Evolutionary conservation across 2,329 filamentous ascomycete genomes (phyloP), one percentile per base, ranked within the genome.

Genomic region (Metarhizium anisopliae): DNA sequence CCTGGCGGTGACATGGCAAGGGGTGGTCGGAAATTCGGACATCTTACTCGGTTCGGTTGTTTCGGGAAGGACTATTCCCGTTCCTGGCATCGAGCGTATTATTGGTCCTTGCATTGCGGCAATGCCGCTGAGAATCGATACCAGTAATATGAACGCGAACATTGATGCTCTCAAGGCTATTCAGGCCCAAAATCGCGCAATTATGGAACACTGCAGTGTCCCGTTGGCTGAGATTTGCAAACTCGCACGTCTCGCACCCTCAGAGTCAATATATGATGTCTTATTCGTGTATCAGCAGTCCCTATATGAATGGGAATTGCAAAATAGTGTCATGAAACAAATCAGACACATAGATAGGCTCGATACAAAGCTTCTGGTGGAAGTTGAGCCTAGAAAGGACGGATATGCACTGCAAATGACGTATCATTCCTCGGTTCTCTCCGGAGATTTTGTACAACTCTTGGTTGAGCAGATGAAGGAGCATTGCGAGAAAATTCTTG

Each of bases 241-340:
- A 60, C 69, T 79, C 1, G 80, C 78, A 3, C 79, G 77, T 0
- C 58, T 86, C 1, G 71, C 77, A 32, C 75, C 82, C 0, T 74
- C 78, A 1, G 77, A 82, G 43, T 70, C 72, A 1, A 70, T 95
- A 0, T 96, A 93, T 61, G 89, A 95, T 61, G 79, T 85, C 0
- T 73, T 96, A 0, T 86, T 95, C 63, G 85, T 92, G 0, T 96
- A 92, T 77, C 92, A 96, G 63, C 86, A 95, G 64, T 87, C 85
- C 0, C 73, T 87, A 1, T 60, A 61, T 2, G 66, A 64, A 70
- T 74, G 64, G 72, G 62, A 62, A 63, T 59, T 30, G 52, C 53
- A 47, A 18, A 59, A 35, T 1, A 62, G 68, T 3, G 40, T 66
- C 2, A 73, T 93, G 0, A 68, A 64, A 10, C 75, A 90, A 55